Base-by-base conservation (phyloP, 2,329 filamentous ascomycete genomes). In the Fusarium equiseti region DNA sequence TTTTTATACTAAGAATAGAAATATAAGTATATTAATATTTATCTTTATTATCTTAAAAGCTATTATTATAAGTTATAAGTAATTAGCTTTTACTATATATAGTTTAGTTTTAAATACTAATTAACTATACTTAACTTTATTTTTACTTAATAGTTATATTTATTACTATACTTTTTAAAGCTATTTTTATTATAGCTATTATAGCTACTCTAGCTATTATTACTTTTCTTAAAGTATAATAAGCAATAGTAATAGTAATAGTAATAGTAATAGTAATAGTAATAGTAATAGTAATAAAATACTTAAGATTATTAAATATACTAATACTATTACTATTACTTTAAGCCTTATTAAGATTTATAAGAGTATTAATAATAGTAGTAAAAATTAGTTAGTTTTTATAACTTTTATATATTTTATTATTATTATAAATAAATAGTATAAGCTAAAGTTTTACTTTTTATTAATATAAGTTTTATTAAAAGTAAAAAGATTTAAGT, bases 401-500 rank as follows among this genome's bases (percentile, higher is more conserved):
- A 26, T 59, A 4, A 55, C 56, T 2, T 59, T 59, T 29, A 55
- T 42, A 13, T 59, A 55, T 13, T 38, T 38, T 8, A 27, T 24
- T 18, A 22, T 38, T 5, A 11, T 49, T 0, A 24, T n/a, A 16
- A 27, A 26, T 1, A 55, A 43, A 26, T 11, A 59, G 24, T 59
- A 38, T 8, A 29, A 59, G 20, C 29, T 59, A 10, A 38, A 50
- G 29, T 59, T 59, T 29, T 35, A 54, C 15, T 38, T 59, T 1
- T 22, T 13, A 11, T 18, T 1, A 42, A 31, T 0, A 49, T 42
- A n/a, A 54, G 38, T 8, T 20, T 32, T 11, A 32, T 32, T 2
- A 49, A 49, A 4, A 59, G 56, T 22, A 59, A 59, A 29, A 59
- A 59, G 20, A 40, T 59, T 15, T 18, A 59, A 22, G 35, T 59